phyloP scores from a whole-genome alignment of 352 stramenopile species.

The Phytophthora crassamura region DNA sequence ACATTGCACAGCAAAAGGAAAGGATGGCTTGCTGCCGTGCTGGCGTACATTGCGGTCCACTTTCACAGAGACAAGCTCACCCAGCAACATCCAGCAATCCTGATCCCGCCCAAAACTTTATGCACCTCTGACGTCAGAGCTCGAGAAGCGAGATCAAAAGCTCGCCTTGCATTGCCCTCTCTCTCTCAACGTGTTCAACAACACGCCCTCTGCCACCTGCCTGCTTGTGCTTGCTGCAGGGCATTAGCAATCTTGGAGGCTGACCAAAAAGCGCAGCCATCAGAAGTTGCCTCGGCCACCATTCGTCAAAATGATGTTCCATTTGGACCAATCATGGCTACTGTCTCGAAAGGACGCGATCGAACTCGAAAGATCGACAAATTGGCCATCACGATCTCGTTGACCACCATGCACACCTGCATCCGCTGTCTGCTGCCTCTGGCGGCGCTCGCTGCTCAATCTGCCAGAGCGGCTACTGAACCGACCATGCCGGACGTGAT shows the following conservation, averaged over 20 bases:
- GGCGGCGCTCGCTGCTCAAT: background rate
- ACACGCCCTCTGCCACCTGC: no score
- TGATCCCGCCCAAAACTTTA: no score
- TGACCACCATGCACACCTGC: no score
- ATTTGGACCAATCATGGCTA: conserved; percentile 14
- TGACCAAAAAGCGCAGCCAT: background rate
- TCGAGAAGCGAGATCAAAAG: no score
- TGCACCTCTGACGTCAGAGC: no score
- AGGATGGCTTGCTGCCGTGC: no score
- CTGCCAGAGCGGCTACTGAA: conserved; percentile 4
- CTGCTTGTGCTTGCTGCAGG: conserved; percentile 2
- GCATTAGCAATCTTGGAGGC: conserved; percentile 9
- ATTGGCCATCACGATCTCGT: conserved; percentile 2
- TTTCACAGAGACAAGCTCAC: no score
- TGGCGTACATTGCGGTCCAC: no score
- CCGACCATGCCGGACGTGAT: conserved; percentile 24
- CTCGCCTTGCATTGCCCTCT: no score
- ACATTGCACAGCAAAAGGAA: conserved; percentile 1
- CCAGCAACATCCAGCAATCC: no score
- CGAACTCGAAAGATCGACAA: conserved; percentile 1
- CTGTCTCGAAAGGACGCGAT: conserved; percentile 25
- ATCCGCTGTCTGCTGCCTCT: conserved; percentile 19
- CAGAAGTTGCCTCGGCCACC: background rate
- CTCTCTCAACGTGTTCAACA: no score
- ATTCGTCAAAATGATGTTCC: conserved; percentile 16